A percentile compares a stretch with the other conserved stretches of the same genome.
Conservation (phyloP, 345 rosid species). For the Anastatica hierochuntica region DNA sequence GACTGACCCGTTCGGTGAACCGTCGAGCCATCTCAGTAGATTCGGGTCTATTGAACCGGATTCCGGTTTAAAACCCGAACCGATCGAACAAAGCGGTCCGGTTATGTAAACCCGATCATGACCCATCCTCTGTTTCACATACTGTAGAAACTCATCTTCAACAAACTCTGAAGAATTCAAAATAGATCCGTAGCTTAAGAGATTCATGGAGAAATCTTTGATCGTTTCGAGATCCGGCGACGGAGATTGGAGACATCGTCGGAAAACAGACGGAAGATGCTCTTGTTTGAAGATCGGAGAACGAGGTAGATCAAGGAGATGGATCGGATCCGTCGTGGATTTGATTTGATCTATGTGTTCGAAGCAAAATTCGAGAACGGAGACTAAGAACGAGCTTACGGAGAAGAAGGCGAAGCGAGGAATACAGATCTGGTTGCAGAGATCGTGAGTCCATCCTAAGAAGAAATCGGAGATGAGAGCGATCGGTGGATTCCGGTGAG, state of each 20-base stretch:
- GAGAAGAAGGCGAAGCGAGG: conserved; percentile 46
- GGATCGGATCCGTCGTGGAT: conserved; percentile 17
- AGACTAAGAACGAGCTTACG: conserved; percentile 26
- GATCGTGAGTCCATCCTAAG: conserved; percentile 59
- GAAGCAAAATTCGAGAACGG: conserved; percentile 27
- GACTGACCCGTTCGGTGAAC: conserved; percentile 43
- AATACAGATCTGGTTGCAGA: conserved; percentile 20
- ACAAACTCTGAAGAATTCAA: conserved; percentile 38
- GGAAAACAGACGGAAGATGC: conserved; percentile 41
- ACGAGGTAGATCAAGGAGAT: conserved; percentile 38
- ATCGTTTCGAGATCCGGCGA: conserved; percentile 22
- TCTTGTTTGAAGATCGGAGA: conserved; percentile 35
- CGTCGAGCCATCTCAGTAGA: conserved; percentile 41
- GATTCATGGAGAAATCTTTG: conserved; percentile 27
- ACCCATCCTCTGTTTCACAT: conserved; percentile 31
- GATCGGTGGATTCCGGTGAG: conserved; percentile 48
- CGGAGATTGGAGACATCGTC: conserved; percentile 5
- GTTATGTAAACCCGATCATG: conserved; percentile 40
- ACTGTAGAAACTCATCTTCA: conserved; percentile 34
- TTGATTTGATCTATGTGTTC: conserved; percentile 13
- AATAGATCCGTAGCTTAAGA: conserved; percentile 35
- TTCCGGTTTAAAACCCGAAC: conserved; percentile 10
- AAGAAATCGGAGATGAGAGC: conserved; percentile 33
- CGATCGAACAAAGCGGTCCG: conserved; percentile 45
- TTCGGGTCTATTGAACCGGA: neutral